These are phyloP conservation scores for Coemansia sp. DNA, from an alignment of 192 early-diverging fungal genomes.

Conservation along the genomic window DNA sequence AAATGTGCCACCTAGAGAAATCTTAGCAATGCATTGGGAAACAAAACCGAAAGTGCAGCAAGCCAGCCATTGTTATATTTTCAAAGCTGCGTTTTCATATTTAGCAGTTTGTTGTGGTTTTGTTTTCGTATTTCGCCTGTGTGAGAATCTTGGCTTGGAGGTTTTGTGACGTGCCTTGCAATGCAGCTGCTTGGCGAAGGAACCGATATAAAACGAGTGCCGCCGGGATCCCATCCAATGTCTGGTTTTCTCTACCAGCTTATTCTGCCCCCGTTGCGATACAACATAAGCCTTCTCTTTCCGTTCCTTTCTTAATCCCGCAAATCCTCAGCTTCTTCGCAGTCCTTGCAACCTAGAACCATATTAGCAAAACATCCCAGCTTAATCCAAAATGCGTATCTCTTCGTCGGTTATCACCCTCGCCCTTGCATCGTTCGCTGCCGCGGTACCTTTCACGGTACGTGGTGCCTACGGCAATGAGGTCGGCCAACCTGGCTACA, in stretches of 20 bases:
- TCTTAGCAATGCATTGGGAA: not conserved
- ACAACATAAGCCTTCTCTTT: conserved; percentile 11
- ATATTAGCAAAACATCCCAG: not conserved
- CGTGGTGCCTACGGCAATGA: not conserved
- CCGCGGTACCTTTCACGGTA: conserved; percentile 12
- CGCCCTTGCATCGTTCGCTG: conserved; percentile 24
- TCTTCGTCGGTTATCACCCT: conserved; percentile 26
- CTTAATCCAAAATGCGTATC: conserved; percentile 24
- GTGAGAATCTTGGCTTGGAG: not conserved
- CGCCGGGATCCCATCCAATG: not conserved
- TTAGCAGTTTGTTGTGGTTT: conserved; percentile 1
- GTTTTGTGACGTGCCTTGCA: too few species aligned
- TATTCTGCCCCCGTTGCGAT: conserved; percentile 10
- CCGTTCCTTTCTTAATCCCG: not conserved
- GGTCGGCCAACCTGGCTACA: not conserved
- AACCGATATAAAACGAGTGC: not conserved
- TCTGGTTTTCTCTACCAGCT: conserved; percentile 5
- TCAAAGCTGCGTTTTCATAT: not conserved
- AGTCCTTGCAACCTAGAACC: not conserved
- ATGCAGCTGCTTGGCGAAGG: not conserved
- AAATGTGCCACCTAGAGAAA: not conserved
- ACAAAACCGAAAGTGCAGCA: not conserved
- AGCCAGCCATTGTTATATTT: not conserved
- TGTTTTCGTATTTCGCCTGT: not conserved
- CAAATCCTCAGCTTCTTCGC: not conserved